These are phyloP conservation scores for Aspergillus hiratsukae DNA, from an alignment of 2,329 filamentous ascomycete species.

Conservation along the genomic window DNA sequence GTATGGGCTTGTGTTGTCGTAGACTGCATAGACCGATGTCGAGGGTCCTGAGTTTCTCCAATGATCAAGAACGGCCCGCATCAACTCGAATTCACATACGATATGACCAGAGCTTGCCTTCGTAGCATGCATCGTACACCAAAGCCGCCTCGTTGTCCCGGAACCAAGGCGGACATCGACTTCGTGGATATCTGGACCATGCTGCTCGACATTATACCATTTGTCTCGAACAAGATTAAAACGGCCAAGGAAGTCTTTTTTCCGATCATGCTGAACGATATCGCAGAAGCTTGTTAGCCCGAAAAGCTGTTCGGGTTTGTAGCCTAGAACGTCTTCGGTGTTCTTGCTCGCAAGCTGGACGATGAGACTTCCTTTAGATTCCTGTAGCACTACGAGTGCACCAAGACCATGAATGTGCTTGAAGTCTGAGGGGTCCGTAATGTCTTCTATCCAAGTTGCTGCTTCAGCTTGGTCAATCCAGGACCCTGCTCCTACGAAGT, in stretches of 20 bases:
- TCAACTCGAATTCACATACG: slow-evolving; percentile 84
- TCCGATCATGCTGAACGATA: slow-evolving; percentile 76
- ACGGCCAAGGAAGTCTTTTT: slow-evolving; percentile 80
- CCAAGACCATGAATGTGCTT: background rate
- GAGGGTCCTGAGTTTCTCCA: slow-evolving; percentile 15
- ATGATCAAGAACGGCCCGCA: slow-evolving; percentile 65
- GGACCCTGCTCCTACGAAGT: background rate
- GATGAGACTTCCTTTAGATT: slow-evolving; percentile 61
- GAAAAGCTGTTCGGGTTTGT: slow-evolving; percentile 72
- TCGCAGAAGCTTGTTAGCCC: slow-evolving; percentile 71
- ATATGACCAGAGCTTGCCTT: slow-evolving; percentile 64
- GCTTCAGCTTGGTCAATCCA: background rate
- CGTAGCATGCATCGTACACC: slow-evolving; percentile 82
- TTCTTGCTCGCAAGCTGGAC: slow-evolving; percentile 81
- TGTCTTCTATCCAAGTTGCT: background rate
- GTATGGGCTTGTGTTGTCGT: slow-evolving; percentile 67
- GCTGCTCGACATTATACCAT: slow-evolving; percentile 66
- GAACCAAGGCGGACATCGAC: slow-evolving; percentile 62
- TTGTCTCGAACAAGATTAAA: slow-evolving; percentile 84
- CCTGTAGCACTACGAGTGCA: slow-evolving; percentile 58
- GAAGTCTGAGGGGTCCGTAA: too few relatives aligned
- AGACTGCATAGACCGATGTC: slow-evolving; percentile 14
- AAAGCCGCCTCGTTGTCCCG: slow-evolving; percentile 61
- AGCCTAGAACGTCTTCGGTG: slow-evolving; percentile 68
- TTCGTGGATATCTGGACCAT: slow-evolving; percentile 83